Percentiles rank a stretch among this genome's conserved stretches.
phyloP scores from a whole-genome alignment of 2,329 filamentous ascomycete species.

The Trichoderma sp. region DNA sequence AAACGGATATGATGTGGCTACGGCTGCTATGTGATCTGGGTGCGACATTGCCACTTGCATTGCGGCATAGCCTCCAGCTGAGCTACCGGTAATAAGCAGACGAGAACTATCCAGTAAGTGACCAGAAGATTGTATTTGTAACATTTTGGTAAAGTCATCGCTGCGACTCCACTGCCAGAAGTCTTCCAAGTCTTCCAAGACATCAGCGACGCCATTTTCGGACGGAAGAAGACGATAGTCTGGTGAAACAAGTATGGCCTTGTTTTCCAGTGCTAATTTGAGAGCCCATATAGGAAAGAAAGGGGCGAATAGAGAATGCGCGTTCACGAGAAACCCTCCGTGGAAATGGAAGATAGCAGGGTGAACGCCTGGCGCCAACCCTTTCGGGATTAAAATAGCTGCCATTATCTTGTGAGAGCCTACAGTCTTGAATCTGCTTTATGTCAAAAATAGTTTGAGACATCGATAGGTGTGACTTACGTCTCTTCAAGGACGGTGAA shows the following conservation, averaged over 20 bases:
- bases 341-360: neutral
- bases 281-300: neutral
- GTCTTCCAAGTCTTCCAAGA: neutral
- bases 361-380: neutral
- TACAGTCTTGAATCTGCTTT: neutral
- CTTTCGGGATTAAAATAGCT: neutral
- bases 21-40: neutral
- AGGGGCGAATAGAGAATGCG: neutral
- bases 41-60: neutral
- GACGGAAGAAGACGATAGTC: neutral
- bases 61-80: neutral
- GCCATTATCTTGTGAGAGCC: neutral
- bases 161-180: neutral
- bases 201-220: neutral
- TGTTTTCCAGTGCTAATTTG: neutral
- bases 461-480: neutral
- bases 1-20: neutral
- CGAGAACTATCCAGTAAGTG: neutral
- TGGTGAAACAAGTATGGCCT: neutral
- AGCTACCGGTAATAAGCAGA: neutral
- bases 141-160: neutral
- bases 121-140: neutral
- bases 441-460: neutral
- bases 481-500: neutral
- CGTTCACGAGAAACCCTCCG: neutral